Base-by-base conservation (phyloP, 768 basidiomycete genomes). In the Lentinula guzmanii region DNA sequence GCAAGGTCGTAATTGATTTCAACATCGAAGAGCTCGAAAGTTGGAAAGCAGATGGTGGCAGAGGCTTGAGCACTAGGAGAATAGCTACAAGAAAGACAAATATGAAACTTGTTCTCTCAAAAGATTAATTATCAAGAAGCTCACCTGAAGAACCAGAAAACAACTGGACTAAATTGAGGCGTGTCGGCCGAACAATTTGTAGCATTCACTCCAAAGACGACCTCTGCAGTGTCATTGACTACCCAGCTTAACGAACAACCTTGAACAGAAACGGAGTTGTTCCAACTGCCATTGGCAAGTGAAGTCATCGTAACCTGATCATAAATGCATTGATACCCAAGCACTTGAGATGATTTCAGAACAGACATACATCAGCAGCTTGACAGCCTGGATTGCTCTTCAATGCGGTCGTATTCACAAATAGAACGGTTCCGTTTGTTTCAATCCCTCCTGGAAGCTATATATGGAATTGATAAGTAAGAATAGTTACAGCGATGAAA, bases 71-170 rank as follows among this genome's bases (percentile, higher is more conserved):
- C 67, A 31, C 65, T 52, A 15, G 81, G 77, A n/a, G 70, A 62
- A 57, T 77, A 76, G 11, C 57, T 58, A 33, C 15, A 46, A 21
- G 18, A n/a, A 28, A 11, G 5, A 28, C 10, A 6, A 16, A n/a
- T 35, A n/a, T 15, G 5, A n/a, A 46, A 2, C 24, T 28, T 28
- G 34, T 15, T 16, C 18, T 35, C 13, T 31, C 45, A 48, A n/a
- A 43, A 43, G 28, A 48, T 15, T 34, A 16, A 42, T n/a, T 13
- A 46, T 46, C 15, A 42, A 33, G 34, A 18, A 2, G 24, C 58
- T 46, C 6, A 59, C 58, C 46, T 15, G 35, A 84, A 84, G 68
- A 83, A 82, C 85, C 83, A 86, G 67, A 85, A 83, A 21, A 82
- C 72, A 16, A 82, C 74, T 0, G 84, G 83, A 15, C 70, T 75